Evolutionary conservation across 306 rosid genomes (phyloP), one percentile per base, ranked within the genome.

Genomic region (Carpinus viminea): DNA sequence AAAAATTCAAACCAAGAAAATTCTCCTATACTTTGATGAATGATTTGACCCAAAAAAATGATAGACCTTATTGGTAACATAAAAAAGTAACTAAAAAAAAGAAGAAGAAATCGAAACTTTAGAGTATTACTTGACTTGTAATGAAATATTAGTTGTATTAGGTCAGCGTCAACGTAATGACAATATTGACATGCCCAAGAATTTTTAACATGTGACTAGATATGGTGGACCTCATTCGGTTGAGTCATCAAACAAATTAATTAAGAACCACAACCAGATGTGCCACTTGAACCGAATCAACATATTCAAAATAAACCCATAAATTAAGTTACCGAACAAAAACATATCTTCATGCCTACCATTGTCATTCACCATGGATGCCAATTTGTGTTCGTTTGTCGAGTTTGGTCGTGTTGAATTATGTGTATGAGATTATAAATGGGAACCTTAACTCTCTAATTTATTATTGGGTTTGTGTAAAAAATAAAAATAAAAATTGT

Each of bases 41-140:
- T 0, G 31, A 57, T 57, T 21, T 57, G 28, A 57, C 7, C 7
- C 21, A 56, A 56, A 56, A 57, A 9, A 57, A 57, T 57, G 1
- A 38, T 38, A 57, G 34, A 57, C 16, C 64, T 1, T 57, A 4
- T 2, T 2, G 3, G 34, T n/a, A 52, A 46, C 43, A 55, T 10
- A 55, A 18, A 31, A 72, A 41, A 41, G 18, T 1, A 53, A 43
- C 36, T 52, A 53, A 41, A n/a, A 48, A 50, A n/a, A 8, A 8
- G 2, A 17, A 1, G 1, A 31, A 26, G 2, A 80, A 68, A 68
- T 20, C 5, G 15, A 64, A 72, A 65, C 76, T 71, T 51, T 20
- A 85, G 71, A 85, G 71, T 70, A 83, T 80, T 24, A 24, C 0
- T 24, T 88, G 89, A 85, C 90, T 78, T 83, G 43, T 16, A 47